Conservation (phyloP, 129 eudicot genomes). For the carrot (Daucus carota) region DH1_v3.0 NC_030382.2:52195501-52196000, state of each 20-base stretch:
- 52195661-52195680: conserved; percentile 25
- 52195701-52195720: conserved; percentile 18
- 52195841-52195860: conserved; percentile 35
- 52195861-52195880: conserved; percentile 36
- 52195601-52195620: conserved; percentile 33
- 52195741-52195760: conserved; percentile 37
- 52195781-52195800: conserved; percentile 42
- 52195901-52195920: conserved; percentile 24
- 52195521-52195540: conserved; percentile 12
- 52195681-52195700: conserved; percentile 16
- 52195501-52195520: conserved; percentile 17
- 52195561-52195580: background rate
- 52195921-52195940: conserved; percentile 22
- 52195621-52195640: conserved; percentile 79
- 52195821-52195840: conserved; percentile 27
- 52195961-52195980: conserved; percentile 23
- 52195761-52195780: conserved; percentile 51
- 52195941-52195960: conserved; percentile 23
- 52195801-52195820: conserved; percentile 33
- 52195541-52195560: conserved; percentile 26
- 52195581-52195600: conserved; percentile 24
- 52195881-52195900: conserved; percentile 26
- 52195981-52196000: conserved; percentile 16
- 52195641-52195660: conserved; percentile 35
- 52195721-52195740: conserved; percentile 53